Base-by-base conservation (phyloP, 805 yeast genomes). In the Zygoascus ofunaensis region DNA sequence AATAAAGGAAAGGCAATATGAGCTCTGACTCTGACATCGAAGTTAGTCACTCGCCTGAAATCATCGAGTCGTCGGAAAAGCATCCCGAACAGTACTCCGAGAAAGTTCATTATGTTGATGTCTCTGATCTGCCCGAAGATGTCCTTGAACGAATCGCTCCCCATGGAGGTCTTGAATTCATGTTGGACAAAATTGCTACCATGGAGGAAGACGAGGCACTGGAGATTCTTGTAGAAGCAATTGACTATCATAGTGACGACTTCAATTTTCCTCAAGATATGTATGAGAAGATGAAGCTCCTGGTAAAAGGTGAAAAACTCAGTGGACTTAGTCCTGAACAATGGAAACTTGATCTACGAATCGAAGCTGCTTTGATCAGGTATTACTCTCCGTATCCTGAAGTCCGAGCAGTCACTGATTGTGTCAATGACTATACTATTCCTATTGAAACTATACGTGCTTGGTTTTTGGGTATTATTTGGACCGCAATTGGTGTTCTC, bases 311-410 rank as follows among this genome's bases (percentile, higher is more conserved):
- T n/a, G n/a, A n/a, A n/a, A n/a, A n/a, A n/a, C n/a, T n/a, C n/a
- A n/a, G n/a, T n/a, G 15, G 41, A n/a, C n/a, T n/a, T n/a, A n/a
- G n/a, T n/a, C n/a, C n/a, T n/a, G n/a, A n/a, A n/a, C n/a, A n/a
- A n/a, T n/a, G n/a, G n/a, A n/a, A n/a, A n/a, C n/a, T n/a, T n/a
- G n/a, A n/a, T n/a, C n/a, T n/a, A n/a, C n/a, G n/a, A n/a, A n/a
- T 64, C 14, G 70, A 69, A 44, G 76, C 76, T 4, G 70, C 65
- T 21, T 53, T 72, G 37, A 62, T 59, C 40, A 48, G 47, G 45
- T 52, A 42, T 39, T 70, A 65, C 49, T 73, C 79, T 1, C 79
- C 80, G 3, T 75, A 75, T 49, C 78, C 79, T 4, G 81, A 77
- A 54, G 76, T 76, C 18, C 57, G 81, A 35, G 70, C 80, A 3